Evolutionary conservation across 2,329 filamentous ascomycete species (phyloP).

Genomic region (Xylariaceae sp.): DNA sequence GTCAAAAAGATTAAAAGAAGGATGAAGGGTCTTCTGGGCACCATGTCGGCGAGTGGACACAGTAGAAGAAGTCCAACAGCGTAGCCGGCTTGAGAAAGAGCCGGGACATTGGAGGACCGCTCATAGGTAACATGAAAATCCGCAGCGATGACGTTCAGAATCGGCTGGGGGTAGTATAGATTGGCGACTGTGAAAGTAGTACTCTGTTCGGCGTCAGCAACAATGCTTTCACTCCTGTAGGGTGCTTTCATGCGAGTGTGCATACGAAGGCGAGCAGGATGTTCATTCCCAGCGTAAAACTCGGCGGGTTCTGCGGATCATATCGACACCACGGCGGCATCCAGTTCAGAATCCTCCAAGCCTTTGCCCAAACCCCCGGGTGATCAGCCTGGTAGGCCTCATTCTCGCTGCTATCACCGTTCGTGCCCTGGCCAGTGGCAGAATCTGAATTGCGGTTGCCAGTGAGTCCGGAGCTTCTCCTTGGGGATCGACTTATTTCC

Average conservation of each 20-base stretch:
- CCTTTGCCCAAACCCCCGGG: too few species aligned
- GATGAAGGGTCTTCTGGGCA: constrained; percentile 58
- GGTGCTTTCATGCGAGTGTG: neutral
- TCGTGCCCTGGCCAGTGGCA: too few species aligned
- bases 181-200: constrained; percentile 63
- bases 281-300: constrained; percentile 66
- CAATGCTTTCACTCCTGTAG: neutral
- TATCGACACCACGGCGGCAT: constrained; percentile 65
- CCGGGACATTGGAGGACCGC: constrained; percentile 53
- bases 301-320: constrained; percentile 59
- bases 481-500: too few species aligned
- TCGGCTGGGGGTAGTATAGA: constrained; percentile 65
- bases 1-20: constrained; percentile 57
- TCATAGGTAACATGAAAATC: constrained; percentile 62
- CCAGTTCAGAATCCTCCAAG: constrained; percentile 12
- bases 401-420: too few species aligned
- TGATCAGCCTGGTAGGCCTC: too few species aligned
- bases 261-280: constrained; percentile 63
- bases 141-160: constrained; percentile 59
- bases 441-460: too few species aligned
- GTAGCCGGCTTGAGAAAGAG: constrained; percentile 66
- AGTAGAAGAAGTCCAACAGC: constrained; percentile 61
- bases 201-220: constrained; percentile 20
- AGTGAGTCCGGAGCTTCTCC: too few species aligned
- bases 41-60: constrained; percentile 60